Conservation (phyloP, 257 asterid genomes). For the Solanum bulbocastanum region DNA sequence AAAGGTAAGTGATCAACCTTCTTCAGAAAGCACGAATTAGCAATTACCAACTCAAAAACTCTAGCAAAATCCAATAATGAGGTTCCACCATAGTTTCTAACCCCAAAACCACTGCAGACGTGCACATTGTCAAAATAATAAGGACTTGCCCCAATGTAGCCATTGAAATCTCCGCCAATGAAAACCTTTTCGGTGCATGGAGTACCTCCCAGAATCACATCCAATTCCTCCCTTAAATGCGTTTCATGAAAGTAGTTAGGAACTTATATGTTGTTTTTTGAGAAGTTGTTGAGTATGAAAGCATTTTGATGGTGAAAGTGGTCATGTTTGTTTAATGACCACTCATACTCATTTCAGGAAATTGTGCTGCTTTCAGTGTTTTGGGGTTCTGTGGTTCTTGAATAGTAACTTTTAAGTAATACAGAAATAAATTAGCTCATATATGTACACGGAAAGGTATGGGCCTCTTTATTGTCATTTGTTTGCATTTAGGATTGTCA, state of each 20-base stretch:
- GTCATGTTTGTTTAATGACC: neutral
- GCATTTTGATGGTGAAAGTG: neutral
- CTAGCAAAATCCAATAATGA: neutral
- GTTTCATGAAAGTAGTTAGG: neutral
- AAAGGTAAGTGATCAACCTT: neutral
- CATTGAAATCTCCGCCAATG: neutral
- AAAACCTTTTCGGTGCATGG: neutral
- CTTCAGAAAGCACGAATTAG: neutral
- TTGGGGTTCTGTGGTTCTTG: neutral
- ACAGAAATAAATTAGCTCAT: neutral
- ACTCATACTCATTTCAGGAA: neutral
- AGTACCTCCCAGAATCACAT: neutral
- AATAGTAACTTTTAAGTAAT: neutral
- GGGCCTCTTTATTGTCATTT: neutral
- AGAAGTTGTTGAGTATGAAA: neutral
- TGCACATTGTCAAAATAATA: neutral
- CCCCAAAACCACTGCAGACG: neutral
- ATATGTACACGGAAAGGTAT: neutral
- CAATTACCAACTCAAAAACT: neutral
- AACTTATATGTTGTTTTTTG: neutral
- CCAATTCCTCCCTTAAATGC: neutral
- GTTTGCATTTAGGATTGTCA: neutral
- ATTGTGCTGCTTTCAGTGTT: neutral
- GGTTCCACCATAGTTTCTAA: neutral
- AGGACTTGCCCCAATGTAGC: neutral